A percentile compares a stretch with the other conserved stretches of the same genome.
These are phyloP conservation scores for Ceriops decandra DNA, from an alignment of 345 rosid genomes.

Conservation along the genomic window DNA sequence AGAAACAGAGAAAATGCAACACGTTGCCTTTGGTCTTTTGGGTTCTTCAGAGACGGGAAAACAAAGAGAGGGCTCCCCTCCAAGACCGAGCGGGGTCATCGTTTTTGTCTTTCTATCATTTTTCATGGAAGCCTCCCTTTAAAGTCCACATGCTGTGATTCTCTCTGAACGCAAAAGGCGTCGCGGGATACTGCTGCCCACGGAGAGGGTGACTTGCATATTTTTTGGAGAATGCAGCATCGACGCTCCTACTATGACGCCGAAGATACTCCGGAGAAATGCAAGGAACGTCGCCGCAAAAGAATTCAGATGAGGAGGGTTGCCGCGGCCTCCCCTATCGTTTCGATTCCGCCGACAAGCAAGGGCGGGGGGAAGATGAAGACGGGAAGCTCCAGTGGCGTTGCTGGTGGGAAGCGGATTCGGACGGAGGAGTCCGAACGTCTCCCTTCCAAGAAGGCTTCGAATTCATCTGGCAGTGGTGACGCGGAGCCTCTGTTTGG, in stretches of 20 bases:
- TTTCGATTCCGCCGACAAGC: not conserved
- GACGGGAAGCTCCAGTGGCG: conserved; percentile 14
- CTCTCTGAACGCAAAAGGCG: not conserved
- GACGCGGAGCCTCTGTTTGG: conserved; percentile 42
- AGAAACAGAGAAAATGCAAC: conserved; percentile 23
- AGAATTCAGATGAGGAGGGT: conserved; percentile 58
- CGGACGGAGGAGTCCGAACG: conserved; percentile 17
- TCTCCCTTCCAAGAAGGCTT: conserved; percentile 7
- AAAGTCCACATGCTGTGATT: not conserved
- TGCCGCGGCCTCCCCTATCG: conserved; percentile 6
- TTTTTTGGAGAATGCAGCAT: conserved; percentile 23
- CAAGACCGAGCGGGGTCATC: too few species aligned
- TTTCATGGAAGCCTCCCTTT: too few species aligned
- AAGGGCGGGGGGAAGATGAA: not conserved
- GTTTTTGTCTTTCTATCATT: not conserved
- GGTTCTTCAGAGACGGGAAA: conserved; percentile 5
- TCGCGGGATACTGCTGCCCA: not conserved
- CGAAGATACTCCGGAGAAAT: conserved; percentile 42
- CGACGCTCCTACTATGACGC: conserved; percentile 13
- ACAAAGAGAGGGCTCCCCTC: not conserved
- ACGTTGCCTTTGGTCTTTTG: conserved; percentile 20
- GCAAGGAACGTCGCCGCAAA: conserved; percentile 51
- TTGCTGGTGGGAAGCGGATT: conserved; percentile 26
- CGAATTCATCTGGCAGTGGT: conserved; percentile 11
- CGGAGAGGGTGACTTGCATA: conserved; percentile 14